Conservation (phyloP, 2,329 filamentous ascomycete species). For the Scedosporium apiospermum region DNA sequence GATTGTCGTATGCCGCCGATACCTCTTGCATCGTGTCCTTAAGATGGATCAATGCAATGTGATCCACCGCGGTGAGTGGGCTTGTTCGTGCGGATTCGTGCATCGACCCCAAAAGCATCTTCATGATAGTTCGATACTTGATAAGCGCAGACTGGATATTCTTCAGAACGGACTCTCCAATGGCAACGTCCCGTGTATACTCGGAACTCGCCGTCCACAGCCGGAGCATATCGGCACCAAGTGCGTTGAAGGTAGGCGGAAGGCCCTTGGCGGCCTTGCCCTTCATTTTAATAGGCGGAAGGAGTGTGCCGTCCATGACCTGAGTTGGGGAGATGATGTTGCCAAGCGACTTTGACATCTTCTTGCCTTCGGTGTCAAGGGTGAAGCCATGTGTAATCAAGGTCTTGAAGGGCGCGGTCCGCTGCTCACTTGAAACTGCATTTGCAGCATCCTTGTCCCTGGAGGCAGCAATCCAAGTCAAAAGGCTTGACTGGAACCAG, state of each 20-base stretch:
- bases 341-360: constrained; percentile 97
- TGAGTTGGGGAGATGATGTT: constrained; percentile 75
- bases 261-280: constrained; percentile 28
- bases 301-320: constrained; percentile 74
- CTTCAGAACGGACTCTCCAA: constrained; percentile 69
- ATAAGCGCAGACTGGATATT: constrained; percentile 67
- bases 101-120: constrained; percentile 77
- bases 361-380: constrained; percentile 79
- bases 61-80: constrained; percentile 53
- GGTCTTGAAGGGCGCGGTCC: constrained; percentile 63
- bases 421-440: neutral
- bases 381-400: constrained; percentile 96
- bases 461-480: constrained; percentile 67
- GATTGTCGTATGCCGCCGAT: constrained; percentile 53
- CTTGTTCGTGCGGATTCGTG: constrained; percentile 40
- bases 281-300: constrained; percentile 59
- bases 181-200: constrained; percentile 78
- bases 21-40: constrained; percentile 55
- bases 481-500: constrained; percentile 94
- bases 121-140: constrained; percentile 84
- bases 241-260: constrained; percentile 46
- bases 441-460: neutral
- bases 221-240: constrained; percentile 80
- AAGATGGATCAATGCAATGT: constrained; percentile 70
- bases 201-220: constrained; percentile 89